Base-by-base conservation (phyloP, 306 rosid genomes). In the Hippophae gyantsensis region DNA sequence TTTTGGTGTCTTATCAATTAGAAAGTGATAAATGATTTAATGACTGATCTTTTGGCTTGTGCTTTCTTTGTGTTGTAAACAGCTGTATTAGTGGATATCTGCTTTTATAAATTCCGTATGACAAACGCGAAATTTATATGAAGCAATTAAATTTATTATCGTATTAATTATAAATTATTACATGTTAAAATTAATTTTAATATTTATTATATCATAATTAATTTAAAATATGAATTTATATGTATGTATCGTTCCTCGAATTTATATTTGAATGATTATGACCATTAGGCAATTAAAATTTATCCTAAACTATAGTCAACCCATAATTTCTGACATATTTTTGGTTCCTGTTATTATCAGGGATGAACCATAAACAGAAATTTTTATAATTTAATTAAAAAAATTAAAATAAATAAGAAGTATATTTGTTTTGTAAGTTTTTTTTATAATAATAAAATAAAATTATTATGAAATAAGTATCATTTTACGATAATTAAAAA, bases 11-110 rank as follows among this genome's bases (percentile, higher is more conserved):
- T 77, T 79, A 65, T 83, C 94, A 79, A 79, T 75, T 82, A 67
- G 60, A 25, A 64, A 54, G 63, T 58, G 69, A 71, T 74, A 72
- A 81, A 75, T 79, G 45, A 55, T 59, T 62, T 58, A 87, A 87
- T 82, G 38, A 32, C 38, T 32, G 38, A 32, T 84, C 81, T 71
- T 54, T 75, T 70, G 89, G 82, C 85, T 57, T 85, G 84, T 18
- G 82, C 83, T 81, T 62, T 67, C 64, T 72, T 70, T 65, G 72
- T 72, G 95, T 82, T 83, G 96, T 77, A 83, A 92, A 82, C 95
- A 92, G 98, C 98, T 92, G 98, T 81, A 64, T 76, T 67, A 69
- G 84, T 90, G 79, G 89, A 83, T 85, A 70, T 67, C 69, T 50
- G 62, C 56, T 64, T 64, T 54, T 42, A 23, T 18, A 80, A 84